These are phyloP conservation scores for Blumeria graminis DNA, from an alignment of 2,329 filamentous ascomycete genomes.

Conservation along the genomic window DNA sequence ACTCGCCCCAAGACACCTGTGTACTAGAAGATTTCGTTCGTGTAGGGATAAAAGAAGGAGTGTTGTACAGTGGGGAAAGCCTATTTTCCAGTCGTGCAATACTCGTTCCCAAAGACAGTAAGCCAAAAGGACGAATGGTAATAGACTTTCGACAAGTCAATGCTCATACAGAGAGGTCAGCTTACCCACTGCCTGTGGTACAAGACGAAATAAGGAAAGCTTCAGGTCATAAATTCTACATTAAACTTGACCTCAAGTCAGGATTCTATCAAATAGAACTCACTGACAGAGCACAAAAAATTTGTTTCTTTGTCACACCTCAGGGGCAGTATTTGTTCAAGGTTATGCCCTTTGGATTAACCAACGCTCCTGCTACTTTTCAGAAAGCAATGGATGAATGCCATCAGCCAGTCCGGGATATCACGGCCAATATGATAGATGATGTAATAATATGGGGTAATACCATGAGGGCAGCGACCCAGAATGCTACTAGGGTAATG, in stretches of 20 bases:
- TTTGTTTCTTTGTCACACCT: not conserved
- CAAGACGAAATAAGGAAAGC: slow-evolving; percentile 1
- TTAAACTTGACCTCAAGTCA: slow-evolving; percentile 1
- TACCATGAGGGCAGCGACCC: not conserved
- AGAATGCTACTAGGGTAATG: not conserved
- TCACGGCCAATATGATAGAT: not conserved
- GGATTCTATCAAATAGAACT: not conserved
- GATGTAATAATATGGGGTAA: not conserved
- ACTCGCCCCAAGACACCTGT: not conserved
- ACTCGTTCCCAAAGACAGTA: not conserved
- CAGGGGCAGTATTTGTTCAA: not conserved
- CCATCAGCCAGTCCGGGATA: not conserved
- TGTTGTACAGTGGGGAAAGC: not conserved
- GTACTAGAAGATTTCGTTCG: not conserved
- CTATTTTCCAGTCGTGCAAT: not conserved
- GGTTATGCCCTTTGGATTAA: not conserved
- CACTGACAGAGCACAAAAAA: not conserved
- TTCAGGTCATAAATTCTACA: not conserved
- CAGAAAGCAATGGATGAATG: not conserved
- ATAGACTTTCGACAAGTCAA: not conserved
- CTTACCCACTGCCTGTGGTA: not conserved
- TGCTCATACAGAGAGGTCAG: not conserved
- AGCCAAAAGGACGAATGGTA: not conserved
- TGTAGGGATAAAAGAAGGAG: not conserved
- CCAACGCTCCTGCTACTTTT: not conserved